phyloP scores from a whole-genome alignment of 768 basidiomycete genomes.

The Lentinula boryana region DNA sequence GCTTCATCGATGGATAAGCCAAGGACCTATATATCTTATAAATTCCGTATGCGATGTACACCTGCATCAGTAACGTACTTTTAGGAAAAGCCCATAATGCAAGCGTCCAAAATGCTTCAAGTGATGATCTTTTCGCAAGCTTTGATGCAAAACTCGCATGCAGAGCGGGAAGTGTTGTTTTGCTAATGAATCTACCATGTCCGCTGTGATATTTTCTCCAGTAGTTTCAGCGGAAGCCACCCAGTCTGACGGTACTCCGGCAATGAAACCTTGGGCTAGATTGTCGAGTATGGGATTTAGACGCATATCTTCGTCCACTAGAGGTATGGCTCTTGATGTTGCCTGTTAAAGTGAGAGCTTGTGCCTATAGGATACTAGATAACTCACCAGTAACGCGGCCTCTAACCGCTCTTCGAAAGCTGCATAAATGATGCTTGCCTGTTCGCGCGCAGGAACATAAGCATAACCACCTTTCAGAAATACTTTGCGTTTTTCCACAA shows the following conservation, averaged over 20 bases:
- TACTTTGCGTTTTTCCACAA: constrained; percentile 78
- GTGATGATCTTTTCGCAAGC: constrained; percentile 70
- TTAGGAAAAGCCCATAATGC: constrained; percentile 91
- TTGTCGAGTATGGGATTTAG: constrained; percentile 85
- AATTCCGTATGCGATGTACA: not conserved
- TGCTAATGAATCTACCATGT: constrained; percentile 88
- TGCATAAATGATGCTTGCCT: constrained; percentile 81
- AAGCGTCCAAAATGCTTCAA: constrained; percentile 89
- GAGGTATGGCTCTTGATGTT: constrained; percentile 82
- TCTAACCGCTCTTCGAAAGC: constrained; percentile 75
- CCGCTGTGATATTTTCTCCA: constrained; percentile 75
- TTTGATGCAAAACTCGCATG: constrained; percentile 88
- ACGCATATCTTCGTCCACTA: constrained; percentile 92
- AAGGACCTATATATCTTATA: constrained; percentile 54
- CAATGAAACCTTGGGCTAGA: constrained; percentile 89
- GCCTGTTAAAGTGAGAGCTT: constrained; percentile 36
- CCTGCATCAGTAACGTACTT: constrained; percentile 43
- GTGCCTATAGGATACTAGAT: not conserved
- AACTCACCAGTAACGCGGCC: constrained; percentile 67
- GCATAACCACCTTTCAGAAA: constrained; percentile 78
- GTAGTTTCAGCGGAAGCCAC: constrained; percentile 42
- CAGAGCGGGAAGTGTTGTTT: constrained; percentile 91
- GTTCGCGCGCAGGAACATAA: constrained; percentile 75
- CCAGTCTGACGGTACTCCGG: constrained; percentile 87
- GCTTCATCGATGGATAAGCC: constrained; percentile 95